Evolutionary conservation across 331 rosid species (phyloP), one percentile per base, ranked within the genome.

Genomic region (Stylosanthes scabra): DNA sequence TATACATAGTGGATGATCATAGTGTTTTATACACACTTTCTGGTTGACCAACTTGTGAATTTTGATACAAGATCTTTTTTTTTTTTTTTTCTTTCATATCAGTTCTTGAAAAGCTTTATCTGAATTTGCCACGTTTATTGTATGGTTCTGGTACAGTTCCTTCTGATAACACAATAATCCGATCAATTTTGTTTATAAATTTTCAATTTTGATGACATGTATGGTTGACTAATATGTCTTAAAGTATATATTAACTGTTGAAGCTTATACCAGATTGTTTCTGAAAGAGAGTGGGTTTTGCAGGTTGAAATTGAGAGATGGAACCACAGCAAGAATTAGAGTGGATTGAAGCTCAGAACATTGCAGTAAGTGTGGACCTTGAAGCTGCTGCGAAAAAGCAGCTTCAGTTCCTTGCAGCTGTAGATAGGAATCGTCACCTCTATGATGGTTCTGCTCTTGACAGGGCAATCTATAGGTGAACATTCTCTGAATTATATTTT

Each of bases 381-480:
- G 86, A 76, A 16, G 70, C 73, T 68, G 96, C 59, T 8, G 99
- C 99, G 6, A 88, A 89, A 79, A 82, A 68, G 31, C 99, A 94
- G 85, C 96, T 94, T 76, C 83, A 72, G 75, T 94, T 94, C 75
- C 96, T 94, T 72, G 86, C 90, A 0, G 90, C 94, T 70, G 96
- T 94, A 59, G 96, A 94, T 78, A 60, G 87, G 78, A 89, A 87
- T 69, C 97, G 96, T 25, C 73, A 74, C 74, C 88, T 94, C 61
- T 91, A 86, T 68, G 93, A 91, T 9, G 95, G 96, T 69, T 89
- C 89, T 76, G 83, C 82, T 63, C 99, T 94, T 29, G 82, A 84
- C 27, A 86, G 95, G 71, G 97, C 96, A 59, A 94, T 94, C 80
- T 89, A 85, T 69, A 88, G 99, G 99, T 91, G 20, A 74, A 34